phyloP scores from a whole-genome alignment of 768 basidiomycete species.

The Mycena venus region DNA sequence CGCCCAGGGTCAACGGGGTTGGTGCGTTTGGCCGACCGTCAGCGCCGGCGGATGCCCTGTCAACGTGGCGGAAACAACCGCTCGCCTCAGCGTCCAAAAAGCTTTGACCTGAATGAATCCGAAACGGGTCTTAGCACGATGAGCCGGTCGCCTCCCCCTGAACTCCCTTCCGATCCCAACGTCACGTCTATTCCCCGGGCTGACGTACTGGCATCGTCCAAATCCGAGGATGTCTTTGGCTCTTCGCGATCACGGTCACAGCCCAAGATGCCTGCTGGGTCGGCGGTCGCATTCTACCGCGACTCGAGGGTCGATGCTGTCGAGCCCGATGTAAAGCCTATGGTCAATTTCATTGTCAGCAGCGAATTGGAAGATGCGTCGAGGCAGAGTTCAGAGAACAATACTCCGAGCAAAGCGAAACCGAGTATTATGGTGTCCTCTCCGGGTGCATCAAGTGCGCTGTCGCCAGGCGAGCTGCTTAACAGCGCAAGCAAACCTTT shows the following conservation, averaged over 20 bases:
- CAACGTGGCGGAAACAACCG: slow-evolving; percentile 62
- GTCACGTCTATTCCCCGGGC: slow-evolving; percentile 50
- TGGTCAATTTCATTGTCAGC: slow-evolving; percentile 82
- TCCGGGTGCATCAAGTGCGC: slow-evolving; percentile 20
- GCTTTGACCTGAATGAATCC: slow-evolving; percentile 15
- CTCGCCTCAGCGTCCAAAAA: slow-evolving; percentile 38
- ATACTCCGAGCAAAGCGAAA: slow-evolving; percentile 36
- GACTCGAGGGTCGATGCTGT: slow-evolving; percentile 68
- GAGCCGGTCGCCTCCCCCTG: slow-evolving; percentile 79
- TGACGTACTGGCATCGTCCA: slow-evolving; percentile 46
- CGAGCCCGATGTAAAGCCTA: slow-evolving; percentile 58
- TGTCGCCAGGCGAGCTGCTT: slow-evolving; percentile 19
- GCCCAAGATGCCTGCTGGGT: slow-evolving; percentile 80
- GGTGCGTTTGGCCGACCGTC: slow-evolving; percentile 60
- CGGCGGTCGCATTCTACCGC: slow-evolving; percentile 81
- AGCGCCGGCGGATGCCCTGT: slow-evolving; percentile 56
- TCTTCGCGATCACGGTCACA: slow-evolving; percentile 63
- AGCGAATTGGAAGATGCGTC: slow-evolving; percentile 78
- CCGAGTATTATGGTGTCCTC: slow-evolving; percentile 40
- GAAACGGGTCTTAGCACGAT: slow-evolving; percentile 61
- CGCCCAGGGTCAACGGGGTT: slow-evolving; percentile 36
- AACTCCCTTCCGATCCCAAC: slow-evolving; percentile 49
- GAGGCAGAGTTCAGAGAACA: slow-evolving; percentile 37
- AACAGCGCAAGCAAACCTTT: slow-evolving; percentile 38
- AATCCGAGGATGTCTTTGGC: slow-evolving; percentile 43